Base-by-base conservation (phyloP, 495 filamentous ascomycete genomes). In the Aspergillus taichungensis region DNA sequence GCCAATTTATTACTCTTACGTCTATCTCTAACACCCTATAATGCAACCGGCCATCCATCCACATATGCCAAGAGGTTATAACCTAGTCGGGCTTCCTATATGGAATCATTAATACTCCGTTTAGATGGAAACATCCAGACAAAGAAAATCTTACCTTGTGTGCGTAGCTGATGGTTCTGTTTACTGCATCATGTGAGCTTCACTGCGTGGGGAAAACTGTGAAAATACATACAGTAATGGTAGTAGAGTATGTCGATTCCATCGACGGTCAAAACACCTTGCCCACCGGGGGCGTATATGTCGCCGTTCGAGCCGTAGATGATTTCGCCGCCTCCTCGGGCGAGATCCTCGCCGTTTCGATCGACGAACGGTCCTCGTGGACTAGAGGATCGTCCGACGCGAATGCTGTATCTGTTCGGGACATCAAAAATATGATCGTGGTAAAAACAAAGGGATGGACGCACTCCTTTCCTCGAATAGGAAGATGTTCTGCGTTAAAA, bases 401-500 rank as follows among this genome's bases (percentile, higher is more conserved):
- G 66, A 35, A 76, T 72, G 34, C 62, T 66, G 43, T 73, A 73
- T 46, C 66, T 70, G 28, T 31, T 34, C 10, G 13, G 13, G 36
- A 11, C 46, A 37, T 56, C 30, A 53, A 44, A 44, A 10, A 14
- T 31, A 36, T 30, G 29, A 30, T 29, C 10, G n/a, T 11, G 28
- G 7, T 7, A 5, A 24, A 40, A 34, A 37, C 6, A 32, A 33
- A 13, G 28, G 13, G 18, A 34, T 28, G 29, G 9, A 46, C 64
- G 32, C 84, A 88, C 70, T 88, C 85, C n/a, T 66, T 64, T 0
- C 84, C 83, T 0, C 66, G 50, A 0, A 71, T 57, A 0, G 82
- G 82, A 13, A 64, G 58, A n/a, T 52, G 50, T 27, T 54, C 52
- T 8, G 54, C 12, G 43, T 73, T 66, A 38, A 79, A 73, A 9